Evolutionary conservation across 805 yeast species (phyloP).

Genomic region (Grigorovia transvaalensis): DNA sequence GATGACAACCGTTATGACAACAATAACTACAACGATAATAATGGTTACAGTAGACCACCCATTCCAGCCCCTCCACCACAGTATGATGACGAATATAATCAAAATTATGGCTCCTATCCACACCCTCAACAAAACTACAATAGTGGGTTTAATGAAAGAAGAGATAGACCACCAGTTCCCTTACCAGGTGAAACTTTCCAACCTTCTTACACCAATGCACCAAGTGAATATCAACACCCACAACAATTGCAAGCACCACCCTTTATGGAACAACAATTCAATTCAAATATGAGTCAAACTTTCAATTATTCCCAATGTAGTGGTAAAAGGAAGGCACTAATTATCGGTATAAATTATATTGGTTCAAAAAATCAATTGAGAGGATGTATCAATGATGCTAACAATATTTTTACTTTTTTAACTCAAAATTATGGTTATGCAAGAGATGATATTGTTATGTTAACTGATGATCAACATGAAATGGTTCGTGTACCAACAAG

Average conservation of each 20-base stretch:
- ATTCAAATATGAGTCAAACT: conserved; percentile 6
- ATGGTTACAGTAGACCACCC: conserved; percentile 3
- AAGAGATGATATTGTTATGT: conserved; percentile 46
- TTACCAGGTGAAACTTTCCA: conserved; percentile 3
- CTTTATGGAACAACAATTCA: conserved; percentile 4
- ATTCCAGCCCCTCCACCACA: background rate
- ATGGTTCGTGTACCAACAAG: conserved; percentile 48
- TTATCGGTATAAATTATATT: conserved; percentile 70
- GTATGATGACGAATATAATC: background rate
- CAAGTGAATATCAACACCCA: conserved; percentile 9
- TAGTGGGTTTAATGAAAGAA: background rate
- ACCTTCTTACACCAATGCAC: conserved; percentile 3
- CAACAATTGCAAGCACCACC: conserved; percentile 7
- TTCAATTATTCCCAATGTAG: conserved; percentile 49
- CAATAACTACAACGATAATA: conserved; percentile 2
- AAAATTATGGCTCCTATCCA: background rate
- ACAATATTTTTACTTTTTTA: conserved; percentile 40
- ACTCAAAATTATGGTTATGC: conserved; percentile 36
- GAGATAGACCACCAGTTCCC: background rate
- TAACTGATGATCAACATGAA: conserved; percentile 47
- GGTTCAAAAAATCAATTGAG: conserved; percentile 51
- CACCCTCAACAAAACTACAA: background rate
- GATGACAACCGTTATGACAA: background rate
- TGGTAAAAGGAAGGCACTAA: conserved; percentile 63
- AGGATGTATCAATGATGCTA: conserved; percentile 76